These are phyloP conservation scores for Digitaria exilis DNA, from an alignment of 202 grass and related monocot genomes.

Conservation along the genomic window DNA sequence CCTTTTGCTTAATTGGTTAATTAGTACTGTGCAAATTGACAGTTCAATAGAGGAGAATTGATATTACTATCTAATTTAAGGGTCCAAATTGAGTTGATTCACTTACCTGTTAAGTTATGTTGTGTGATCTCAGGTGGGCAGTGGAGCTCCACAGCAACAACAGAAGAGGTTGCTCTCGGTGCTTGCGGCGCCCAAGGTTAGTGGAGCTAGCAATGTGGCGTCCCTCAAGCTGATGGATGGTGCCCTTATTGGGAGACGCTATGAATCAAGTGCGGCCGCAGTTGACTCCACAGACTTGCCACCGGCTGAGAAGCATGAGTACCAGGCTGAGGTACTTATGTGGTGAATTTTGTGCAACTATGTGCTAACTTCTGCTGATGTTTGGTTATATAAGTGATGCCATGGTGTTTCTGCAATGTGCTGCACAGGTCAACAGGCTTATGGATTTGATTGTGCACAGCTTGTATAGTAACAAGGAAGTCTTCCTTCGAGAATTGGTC, in stretches of 20 bases:
- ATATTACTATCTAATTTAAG: not conserved
- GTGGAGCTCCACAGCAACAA: conserved; percentile 32
- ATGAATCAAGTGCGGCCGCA: conserved; percentile 62
- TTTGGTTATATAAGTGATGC: not conserved
- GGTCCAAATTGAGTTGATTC: not conserved
- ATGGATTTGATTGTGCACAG: conserved; percentile 99
- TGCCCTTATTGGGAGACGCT: conserved; percentile 43
- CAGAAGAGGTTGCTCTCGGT: conserved; percentile 57
- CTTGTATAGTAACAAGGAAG: conserved; percentile 98
- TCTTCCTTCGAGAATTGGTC: conserved; percentile 92
- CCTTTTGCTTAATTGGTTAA: not conserved
- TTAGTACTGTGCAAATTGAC: not conserved
- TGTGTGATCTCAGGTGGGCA: conserved; percentile 44
- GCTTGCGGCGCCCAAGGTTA: conserved; percentile 39
- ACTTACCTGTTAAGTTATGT: not conserved
- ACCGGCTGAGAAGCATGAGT: conserved; percentile 71
- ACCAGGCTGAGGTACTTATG: conserved; percentile 79
- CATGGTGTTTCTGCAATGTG: conserved; percentile 17
- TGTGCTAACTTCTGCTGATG: not conserved
- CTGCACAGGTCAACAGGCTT: conserved; percentile 82
- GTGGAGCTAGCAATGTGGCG: not conserved
- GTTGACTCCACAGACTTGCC: conserved; percentile 55
- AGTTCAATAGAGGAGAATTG: not conserved
- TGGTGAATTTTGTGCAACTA: not conserved
- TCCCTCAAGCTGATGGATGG: conserved; percentile 49